Percentiles rank a stretch among this genome's conserved stretches.
Conservation (phyloP, 2,329 filamentous ascomycete species). For the Colletotrichum plurivorum region DNA sequence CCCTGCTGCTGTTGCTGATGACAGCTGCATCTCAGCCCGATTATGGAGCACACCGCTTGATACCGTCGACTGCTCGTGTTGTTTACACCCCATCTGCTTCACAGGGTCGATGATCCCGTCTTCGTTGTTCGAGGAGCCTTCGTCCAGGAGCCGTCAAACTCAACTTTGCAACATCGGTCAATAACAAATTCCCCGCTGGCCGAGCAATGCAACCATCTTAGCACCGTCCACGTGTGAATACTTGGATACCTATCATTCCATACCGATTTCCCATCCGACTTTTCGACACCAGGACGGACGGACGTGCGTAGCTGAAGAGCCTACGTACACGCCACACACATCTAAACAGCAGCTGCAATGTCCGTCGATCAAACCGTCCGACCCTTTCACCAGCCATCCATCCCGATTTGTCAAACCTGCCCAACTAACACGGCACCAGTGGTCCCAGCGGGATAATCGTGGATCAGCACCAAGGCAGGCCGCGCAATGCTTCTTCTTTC, state of each 20-base stretch:
- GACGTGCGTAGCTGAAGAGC: conserved; percentile 8
- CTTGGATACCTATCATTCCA: background rate
- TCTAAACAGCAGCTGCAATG: background rate
- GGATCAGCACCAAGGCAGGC: conserved; percentile 31
- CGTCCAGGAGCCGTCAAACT: background rate
- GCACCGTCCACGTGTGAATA: conserved; percentile 11
- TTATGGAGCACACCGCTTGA: conserved; percentile 1
- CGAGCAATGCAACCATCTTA: conserved; percentile 25
- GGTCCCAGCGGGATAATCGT: conserved; percentile 24
- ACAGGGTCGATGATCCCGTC: no score
- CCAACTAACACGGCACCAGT: conserved; percentile 28
- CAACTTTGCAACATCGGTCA: background rate
- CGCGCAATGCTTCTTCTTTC: conserved; percentile 32
- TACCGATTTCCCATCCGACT: conserved; percentile 3
- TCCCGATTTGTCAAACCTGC: conserved; percentile 18
- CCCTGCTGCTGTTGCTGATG: conserved; percentile 1
- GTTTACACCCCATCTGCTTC: background rate
- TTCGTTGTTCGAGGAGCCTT: no score
- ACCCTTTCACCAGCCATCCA: conserved; percentile 8
- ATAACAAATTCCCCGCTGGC: conserved; percentile 13
- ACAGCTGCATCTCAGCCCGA: conserved; percentile 31
- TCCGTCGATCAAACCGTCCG: conserved; percentile 25
- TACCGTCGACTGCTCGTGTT: background rate
- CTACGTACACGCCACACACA: background rate
- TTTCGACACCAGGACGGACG: background rate